Conservation (phyloP, 1,284 basidiomycete species). For the Mycena sp. region DNA sequence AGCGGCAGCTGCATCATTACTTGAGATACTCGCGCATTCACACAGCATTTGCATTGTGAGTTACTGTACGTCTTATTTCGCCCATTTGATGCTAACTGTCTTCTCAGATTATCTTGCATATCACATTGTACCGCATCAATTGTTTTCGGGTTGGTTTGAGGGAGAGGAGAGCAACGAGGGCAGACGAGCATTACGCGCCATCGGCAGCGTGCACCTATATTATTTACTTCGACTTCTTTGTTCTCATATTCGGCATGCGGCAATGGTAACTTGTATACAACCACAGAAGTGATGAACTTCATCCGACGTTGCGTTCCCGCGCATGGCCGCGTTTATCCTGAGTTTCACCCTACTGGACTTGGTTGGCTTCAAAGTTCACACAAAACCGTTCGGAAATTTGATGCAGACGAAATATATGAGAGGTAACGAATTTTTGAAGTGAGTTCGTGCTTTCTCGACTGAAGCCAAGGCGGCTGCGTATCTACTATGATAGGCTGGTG, state of each 20-base stretch:
- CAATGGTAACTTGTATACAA: no score
- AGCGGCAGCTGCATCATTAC: conserved; percentile 21
- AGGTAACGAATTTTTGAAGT: no score
- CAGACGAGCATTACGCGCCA: conserved; percentile 10
- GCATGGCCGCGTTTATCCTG: no score
- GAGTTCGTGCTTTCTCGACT: no score
- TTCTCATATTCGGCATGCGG: background rate
- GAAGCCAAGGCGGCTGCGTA: no score
- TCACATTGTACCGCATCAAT: background rate
- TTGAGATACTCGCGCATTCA: background rate
- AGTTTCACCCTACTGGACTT: no score
- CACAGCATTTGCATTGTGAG: conserved; percentile 1
- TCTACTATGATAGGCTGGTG: no score
- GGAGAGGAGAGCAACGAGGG: background rate
- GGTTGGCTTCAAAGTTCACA: no score
- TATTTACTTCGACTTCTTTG: conserved; percentile 15
- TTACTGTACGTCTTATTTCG: background rate
- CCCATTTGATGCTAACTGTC: background rate
- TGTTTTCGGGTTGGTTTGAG: background rate
- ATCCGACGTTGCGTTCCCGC: no score
- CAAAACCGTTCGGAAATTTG: no score
- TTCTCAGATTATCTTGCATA: background rate
- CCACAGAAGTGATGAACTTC: no score
- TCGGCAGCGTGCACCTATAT: background rate
- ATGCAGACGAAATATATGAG: no score